Evolutionary conservation across 345 rosid genomes (phyloP).

Genomic region (Brassica juncea): DNA sequence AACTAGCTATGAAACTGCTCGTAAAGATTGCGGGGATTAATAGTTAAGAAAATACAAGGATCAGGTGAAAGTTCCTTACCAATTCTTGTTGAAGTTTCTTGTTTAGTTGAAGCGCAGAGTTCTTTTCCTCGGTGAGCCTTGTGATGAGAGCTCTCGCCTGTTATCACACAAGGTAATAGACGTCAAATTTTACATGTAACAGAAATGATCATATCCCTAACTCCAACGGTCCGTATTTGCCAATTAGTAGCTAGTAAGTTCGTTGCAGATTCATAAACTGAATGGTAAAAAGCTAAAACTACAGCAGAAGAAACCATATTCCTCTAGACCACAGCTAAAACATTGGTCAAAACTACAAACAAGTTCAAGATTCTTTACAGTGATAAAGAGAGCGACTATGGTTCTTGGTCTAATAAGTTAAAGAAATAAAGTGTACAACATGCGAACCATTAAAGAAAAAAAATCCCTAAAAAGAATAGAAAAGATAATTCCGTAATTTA

Average conservation of each 20-base stretch:
- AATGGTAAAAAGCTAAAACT: background rate
- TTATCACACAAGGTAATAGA: constrained; percentile 23
- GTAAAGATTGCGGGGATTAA: background rate
- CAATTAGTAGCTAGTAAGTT: background rate
- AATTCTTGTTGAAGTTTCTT: constrained; percentile 62
- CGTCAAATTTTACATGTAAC: background rate
- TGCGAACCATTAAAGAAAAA: background rate
- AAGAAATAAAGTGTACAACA: background rate
- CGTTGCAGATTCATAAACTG: background rate
- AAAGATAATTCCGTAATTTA: background rate
- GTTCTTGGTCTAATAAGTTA: background rate
- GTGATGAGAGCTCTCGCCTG: constrained; percentile 57
- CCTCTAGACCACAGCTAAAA: background rate
- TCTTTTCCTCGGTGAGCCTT: constrained; percentile 65
- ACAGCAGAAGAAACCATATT: constrained; percentile 6
- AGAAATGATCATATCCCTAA: background rate
- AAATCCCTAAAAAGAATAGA: background rate
- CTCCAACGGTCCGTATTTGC: background rate
- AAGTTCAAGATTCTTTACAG: background rate
- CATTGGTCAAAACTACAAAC: background rate
- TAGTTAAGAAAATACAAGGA: background rate
- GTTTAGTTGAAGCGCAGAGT: constrained; percentile 48
- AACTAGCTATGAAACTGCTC: background rate
- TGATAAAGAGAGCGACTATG: background rate
- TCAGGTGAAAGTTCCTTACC: constrained; percentile 47